Conservation (phyloP, 768 basidiomycete species). For the Boletales sp. region DNA sequence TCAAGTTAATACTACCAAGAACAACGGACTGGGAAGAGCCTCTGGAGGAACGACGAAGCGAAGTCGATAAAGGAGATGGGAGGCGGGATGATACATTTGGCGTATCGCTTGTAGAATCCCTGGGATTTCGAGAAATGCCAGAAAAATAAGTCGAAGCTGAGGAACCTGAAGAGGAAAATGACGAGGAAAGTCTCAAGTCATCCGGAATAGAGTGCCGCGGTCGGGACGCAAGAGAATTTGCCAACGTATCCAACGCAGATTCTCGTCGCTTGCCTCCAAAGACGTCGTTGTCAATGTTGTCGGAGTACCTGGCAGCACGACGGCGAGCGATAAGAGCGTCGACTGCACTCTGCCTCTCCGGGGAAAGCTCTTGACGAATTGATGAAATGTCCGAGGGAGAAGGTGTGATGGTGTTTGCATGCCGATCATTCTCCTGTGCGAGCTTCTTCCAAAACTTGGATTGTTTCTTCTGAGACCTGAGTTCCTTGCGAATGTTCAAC, state of each 20-base stretch:
- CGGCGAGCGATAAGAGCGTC: conserved; percentile 34
- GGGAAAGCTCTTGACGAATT: conserved; percentile 21
- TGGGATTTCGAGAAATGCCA: conserved; percentile 4
- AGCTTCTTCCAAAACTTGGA: conserved; percentile 46
- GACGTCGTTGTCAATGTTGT: conserved; percentile 18
- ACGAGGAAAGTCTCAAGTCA: conserved; percentile 11
- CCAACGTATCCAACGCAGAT: conserved; percentile 17
- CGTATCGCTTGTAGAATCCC: conserved; percentile 12
- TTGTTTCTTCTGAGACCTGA: conserved; percentile 40
- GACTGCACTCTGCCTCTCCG: conserved; percentile 32
- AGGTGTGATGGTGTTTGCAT: conserved; percentile 23
- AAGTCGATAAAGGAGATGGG: conserved; percentile 15
- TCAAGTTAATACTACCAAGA: conserved; percentile 24
- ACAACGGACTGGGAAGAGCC: conserved; percentile 21
- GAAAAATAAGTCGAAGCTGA: conserved; percentile 21
- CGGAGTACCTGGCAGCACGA: conserved; percentile 10
- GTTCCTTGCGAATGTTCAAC: conserved; percentile 41
- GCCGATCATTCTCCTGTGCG: conserved; percentile 31
- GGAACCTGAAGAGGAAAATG: conserved; percentile 16
- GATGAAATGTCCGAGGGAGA: conserved; percentile 31
- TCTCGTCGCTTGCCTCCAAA: conserved; percentile 19
- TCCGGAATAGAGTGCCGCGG: conserved; percentile 19
- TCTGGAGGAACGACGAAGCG: conserved; percentile 22
- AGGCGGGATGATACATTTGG: conserved; percentile 13
- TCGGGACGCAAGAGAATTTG: conserved; percentile 20